Conservation (phyloP, 345 rosid species). For the Punica granatum region DNA sequence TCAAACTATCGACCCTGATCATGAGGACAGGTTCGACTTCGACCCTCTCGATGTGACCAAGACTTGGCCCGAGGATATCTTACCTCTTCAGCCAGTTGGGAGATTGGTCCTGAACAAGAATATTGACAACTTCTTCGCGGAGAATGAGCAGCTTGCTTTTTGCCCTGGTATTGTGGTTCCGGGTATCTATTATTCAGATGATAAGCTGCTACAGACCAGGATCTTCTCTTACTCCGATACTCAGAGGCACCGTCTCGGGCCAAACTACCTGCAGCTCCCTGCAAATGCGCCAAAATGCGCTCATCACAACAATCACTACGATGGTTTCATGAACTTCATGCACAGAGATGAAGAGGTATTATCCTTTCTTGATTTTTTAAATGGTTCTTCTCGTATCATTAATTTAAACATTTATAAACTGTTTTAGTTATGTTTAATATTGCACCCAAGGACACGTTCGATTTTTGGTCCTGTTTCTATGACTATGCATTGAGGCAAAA, state of each 20-base stretch:
- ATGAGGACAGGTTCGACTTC: constrained; percentile 76
- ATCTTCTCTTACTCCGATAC: constrained; percentile 90
- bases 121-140: constrained; percentile 92
- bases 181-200: constrained; percentile 82
- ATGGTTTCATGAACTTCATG: constrained; percentile 91
- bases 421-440: no score
- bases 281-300: constrained; percentile 88
- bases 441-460: not conserved
- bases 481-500: not conserved
- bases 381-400: not conserved
- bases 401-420: no score
- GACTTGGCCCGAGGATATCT: constrained; percentile 94
- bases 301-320: constrained; percentile 96
- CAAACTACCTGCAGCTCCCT: constrained; percentile 90
- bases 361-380: not conserved
- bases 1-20: constrained; percentile 83
- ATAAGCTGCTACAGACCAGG: constrained; percentile 83
- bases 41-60: constrained; percentile 98
- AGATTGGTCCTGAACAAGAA: constrained; percentile 93
- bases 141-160: constrained; percentile 93
- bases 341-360: constrained; percentile 90
- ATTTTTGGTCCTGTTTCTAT: not conserved
- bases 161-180: constrained; percentile 95
- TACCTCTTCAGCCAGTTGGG: constrained; percentile 95
- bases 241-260: constrained; percentile 98